Evolutionary conservation across 1,139 yeast species (phyloP), one percentile per base, ranked within the genome.

Genomic region (Wickerhamiella infanticola): DNA sequence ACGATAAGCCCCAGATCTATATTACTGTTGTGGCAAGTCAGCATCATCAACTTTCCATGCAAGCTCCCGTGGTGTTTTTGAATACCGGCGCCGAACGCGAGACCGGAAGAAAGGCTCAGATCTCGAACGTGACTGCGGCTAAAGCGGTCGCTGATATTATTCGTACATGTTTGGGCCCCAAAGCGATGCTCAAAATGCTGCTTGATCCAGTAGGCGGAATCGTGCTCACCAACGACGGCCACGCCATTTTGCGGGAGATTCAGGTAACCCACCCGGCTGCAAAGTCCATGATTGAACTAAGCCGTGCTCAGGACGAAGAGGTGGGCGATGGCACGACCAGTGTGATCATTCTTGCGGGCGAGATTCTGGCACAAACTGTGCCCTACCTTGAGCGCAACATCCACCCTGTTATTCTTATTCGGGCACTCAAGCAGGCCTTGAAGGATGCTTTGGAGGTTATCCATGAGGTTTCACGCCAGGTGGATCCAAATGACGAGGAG

Each of bases 141-240:
- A 93, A 93, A 64, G 96, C 98, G 4, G 96, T 88, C 42, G 94
- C 96, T 0, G 97, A 90, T 63, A 88, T 93, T 59, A 86, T 93
- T 57, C 75, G 98, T 63, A 90, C 98, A 31, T 93, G 98, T 72
- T 73, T 90, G 50, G 99, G 99, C n/a, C 99, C 99, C 45, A 88
- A 88, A 65, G 98, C 98, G 41, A 90, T 90, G 98, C 75, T 90
- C 53, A 93, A 93, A 68, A 90, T 93, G 98, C 71, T 93, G 49
- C 72, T 93, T 54, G 99, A 93, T 63, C 98, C 98, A 46, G 88
- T 90, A 90, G 99, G 99, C 33, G 98, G 98, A 37, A 83, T 93
- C 53, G 96, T 90, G 23, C 72, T 93, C 55, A 93, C 99, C 48
- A 93, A 93, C 65, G 99, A 93, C 63, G 99, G 99, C 5, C 97